Percentiles rank a stretch among this genome's conserved stretches.
Evolutionary conservation across 2,329 filamentous ascomycete species (phyloP).

Genomic region (Apiospora marii): DNA sequence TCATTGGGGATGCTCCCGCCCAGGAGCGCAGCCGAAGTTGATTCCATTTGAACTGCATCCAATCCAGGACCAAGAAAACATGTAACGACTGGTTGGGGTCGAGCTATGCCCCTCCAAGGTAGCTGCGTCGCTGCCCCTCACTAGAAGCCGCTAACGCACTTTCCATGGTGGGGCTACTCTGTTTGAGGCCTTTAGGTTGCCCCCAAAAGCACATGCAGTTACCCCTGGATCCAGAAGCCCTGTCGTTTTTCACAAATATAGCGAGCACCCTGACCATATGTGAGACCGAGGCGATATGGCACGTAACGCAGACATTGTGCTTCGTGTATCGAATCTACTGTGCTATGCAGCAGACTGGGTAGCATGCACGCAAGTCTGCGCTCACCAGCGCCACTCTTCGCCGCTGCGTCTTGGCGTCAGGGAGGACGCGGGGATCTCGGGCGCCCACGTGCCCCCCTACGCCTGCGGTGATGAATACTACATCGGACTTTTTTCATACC

Average conservation of each 20-base stretch:
- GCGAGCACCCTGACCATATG: constrained; percentile 8
- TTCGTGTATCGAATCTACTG: neutral
- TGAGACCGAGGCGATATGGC: constrained; percentile 8
- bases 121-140: constrained; percentile 4
- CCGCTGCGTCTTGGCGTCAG: constrained; percentile 5
- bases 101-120: constrained; percentile 12
- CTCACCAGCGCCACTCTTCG: neutral
- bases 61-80: neutral
- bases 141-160: constrained; percentile 12
- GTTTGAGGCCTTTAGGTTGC: constrained; percentile 12
- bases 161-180: constrained; percentile 8
- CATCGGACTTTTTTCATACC: constrained; percentile 20
- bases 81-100: constrained; percentile 15
- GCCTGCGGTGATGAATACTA: constrained; percentile 18
- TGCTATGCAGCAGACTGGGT: neutral
- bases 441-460: constrained; percentile 19
- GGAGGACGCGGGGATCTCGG: constrained; percentile 19
- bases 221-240: constrained; percentile 17
- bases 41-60: neutral
- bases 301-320: neutral
- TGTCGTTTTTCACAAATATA: constrained; percentile 16
- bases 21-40: neutral
- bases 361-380: neutral
- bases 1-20: neutral
- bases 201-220: neutral